phyloP scores from a whole-genome alignment of 495 filamentous ascomycete genomes.

The Cladorrhinum samala region DNA sequence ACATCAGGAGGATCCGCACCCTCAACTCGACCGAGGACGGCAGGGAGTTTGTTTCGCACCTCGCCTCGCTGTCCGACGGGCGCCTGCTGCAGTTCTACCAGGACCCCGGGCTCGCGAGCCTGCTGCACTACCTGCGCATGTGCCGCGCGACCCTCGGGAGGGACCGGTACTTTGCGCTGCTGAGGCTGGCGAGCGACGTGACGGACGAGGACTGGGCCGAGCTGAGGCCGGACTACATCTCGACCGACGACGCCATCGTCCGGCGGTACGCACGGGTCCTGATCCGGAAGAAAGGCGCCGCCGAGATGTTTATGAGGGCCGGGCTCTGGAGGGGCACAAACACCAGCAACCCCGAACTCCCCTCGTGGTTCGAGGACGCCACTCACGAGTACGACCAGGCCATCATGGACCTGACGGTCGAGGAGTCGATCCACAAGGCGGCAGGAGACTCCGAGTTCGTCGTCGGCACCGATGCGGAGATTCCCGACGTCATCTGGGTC shows the following conservation, averaged over 20 bases:
- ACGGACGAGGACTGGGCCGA: not conserved
- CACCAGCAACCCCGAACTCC: not conserved
- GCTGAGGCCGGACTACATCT: not conserved
- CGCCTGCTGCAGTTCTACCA: not conserved
- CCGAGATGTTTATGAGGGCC: not conserved
- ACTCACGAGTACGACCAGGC: not conserved
- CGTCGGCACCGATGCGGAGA: not conserved
- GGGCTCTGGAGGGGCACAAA: not conserved
- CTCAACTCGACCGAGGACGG: not conserved
- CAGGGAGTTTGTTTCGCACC: not conserved
- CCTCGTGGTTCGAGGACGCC: not conserved
- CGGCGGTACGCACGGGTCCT: not conserved
- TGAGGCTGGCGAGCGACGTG: not conserved
- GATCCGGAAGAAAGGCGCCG: not conserved
- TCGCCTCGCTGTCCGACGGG: not conserved
- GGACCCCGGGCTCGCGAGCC: not conserved
- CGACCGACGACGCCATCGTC: not conserved
- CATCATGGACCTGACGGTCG: not conserved
- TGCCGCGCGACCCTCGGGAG: not conserved
- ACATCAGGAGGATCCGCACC: not conserved
- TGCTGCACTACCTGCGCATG: not conserved
- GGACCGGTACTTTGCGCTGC: not conserved
- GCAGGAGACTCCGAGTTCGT: not conserved
- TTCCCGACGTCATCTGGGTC: not conserved
- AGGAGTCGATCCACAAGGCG: not conserved